These are phyloP conservation scores for Salisapilia sapeloensis DNA, from an alignment of 352 stramenopile species.

Conservation along the genomic window DNA sequence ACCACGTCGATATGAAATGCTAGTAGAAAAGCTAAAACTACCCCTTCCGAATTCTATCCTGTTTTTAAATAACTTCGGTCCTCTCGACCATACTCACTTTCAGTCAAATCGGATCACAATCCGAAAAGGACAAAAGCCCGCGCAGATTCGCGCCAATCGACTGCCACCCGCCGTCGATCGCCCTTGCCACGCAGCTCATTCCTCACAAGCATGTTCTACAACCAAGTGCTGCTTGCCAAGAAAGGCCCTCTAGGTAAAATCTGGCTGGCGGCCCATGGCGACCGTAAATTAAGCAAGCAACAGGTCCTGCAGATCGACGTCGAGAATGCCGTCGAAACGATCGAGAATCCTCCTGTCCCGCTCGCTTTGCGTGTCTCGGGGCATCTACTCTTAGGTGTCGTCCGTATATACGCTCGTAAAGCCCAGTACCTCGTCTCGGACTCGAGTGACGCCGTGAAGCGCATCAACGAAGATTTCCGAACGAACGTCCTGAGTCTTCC, in stretches of 20 bases:
- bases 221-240: slow-evolving; percentile 97
- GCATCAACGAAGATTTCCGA: slow-evolving; percentile 97
- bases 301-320: slow-evolving; percentile 98
- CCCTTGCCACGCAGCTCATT: too few species aligned
- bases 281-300: slow-evolving; percentile 98
- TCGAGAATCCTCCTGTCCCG: slow-evolving; percentile 93
- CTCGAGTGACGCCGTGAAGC: slow-evolving; percentile 97
- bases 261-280: slow-evolving; percentile 97
- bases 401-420: slow-evolving; percentile 97
- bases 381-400: slow-evolving; percentile 95
- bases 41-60: too few species aligned
- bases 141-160: too few species aligned
- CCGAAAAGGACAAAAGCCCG: too few species aligned
- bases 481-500: slow-evolving; percentile 69
- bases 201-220: slow-evolving; percentile 94
- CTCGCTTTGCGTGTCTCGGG: slow-evolving; percentile 95
- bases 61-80: too few species aligned
- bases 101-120: too few species aligned
- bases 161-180: too few species aligned
- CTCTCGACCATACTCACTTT: too few species aligned
- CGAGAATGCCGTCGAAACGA: slow-evolving; percentile 89
- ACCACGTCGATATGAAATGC: too few species aligned
- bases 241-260: slow-evolving; percentile 98
- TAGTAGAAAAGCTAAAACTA: too few species aligned
- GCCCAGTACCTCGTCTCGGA: slow-evolving; percentile 97